These are phyloP conservation scores for Xylariaceae sp. DNA, from an alignment of 2,329 filamentous ascomycete species.

Conservation along the genomic window DNA sequence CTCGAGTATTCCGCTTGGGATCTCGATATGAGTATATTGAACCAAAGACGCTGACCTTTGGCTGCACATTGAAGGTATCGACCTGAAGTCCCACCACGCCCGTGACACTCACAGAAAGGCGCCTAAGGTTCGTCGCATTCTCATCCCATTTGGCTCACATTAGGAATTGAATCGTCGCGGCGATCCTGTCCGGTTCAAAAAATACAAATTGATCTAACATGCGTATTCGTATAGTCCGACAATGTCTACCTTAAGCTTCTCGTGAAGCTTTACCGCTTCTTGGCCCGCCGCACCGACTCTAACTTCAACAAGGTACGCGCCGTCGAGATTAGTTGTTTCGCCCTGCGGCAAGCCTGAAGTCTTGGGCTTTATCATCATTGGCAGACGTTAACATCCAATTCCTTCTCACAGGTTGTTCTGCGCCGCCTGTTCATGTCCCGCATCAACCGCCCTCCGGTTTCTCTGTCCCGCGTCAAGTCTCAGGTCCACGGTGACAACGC, in stretches of 20 bases:
- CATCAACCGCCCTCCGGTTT: conserved; percentile 95
- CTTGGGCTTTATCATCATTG: neutral
- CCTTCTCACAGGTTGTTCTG: conserved; percentile 59
- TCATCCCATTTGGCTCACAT: neutral
- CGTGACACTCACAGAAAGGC: conserved; percentile 78
- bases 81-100: conserved; percentile 65
- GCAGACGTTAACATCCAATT: neutral
- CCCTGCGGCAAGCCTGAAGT: neutral
- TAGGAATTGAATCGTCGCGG: neutral
- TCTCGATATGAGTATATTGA: conserved; percentile 54
- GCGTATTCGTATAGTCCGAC: conserved; percentile 55
- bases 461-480: conserved; percentile 79
- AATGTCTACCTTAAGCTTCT: conserved; percentile 96
- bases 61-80: conserved; percentile 54
- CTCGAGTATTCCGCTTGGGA: conserved; percentile 14
- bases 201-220: conserved; percentile 2
- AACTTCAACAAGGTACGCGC: conserved; percentile 81
- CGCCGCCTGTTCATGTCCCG: conserved; percentile 97
- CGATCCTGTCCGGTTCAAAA: neutral
- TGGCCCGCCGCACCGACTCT: conserved; percentile 90
- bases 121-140: conserved; percentile 53
- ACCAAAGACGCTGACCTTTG: conserved; percentile 57
- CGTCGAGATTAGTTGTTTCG: neutral
- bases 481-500: conserved; percentile 58
- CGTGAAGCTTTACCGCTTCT: conserved; percentile 97